phyloP scores from a whole-genome alignment of 495 filamentous ascomycete genomes.

The Neurospora tetrasperma region DNA sequence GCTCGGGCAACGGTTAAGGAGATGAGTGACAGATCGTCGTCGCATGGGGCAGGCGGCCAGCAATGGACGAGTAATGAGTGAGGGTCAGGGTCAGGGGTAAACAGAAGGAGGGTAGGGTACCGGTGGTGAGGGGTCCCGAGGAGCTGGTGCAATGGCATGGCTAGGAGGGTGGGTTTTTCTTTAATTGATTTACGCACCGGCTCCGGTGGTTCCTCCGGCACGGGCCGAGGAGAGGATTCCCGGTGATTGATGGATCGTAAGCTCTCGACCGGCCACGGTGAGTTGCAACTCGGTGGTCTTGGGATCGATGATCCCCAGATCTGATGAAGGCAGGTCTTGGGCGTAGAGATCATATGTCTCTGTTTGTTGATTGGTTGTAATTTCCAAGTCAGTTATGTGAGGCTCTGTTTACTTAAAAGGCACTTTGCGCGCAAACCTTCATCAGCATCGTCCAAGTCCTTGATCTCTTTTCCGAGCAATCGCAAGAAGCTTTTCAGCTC shows the following conservation, averaged over 20 bases:
- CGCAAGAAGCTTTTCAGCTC: slow-evolving; percentile 9
- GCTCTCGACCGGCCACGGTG: slow-evolving; percentile 55
- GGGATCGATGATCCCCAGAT: slow-evolving; percentile 78
- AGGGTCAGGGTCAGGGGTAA: neutral
- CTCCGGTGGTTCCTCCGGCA: slow-evolving; percentile 80
- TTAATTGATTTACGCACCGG: slow-evolving; percentile 42
- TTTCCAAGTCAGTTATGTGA: neutral
- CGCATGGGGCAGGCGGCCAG: neutral
- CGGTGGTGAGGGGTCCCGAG: neutral
- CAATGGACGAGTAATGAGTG: neutral
- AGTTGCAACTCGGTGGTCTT: slow-evolving; percentile 55
- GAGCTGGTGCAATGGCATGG: neutral
- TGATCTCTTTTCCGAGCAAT: slow-evolving; percentile 7
- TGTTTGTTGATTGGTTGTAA: slow-evolving; percentile 23
- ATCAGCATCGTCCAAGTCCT: slow-evolving; percentile 4
- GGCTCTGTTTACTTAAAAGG: neutral
- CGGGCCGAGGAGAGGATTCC: slow-evolving; percentile 67
- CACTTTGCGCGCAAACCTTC: slow-evolving; percentile 6
- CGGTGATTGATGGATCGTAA: slow-evolving; percentile 79
- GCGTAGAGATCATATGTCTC: slow-evolving; percentile 84
- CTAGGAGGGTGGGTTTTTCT: neutral
- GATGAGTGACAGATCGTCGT: neutral
- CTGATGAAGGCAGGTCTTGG: slow-evolving; percentile 58
- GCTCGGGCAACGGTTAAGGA: neutral
- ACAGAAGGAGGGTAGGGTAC: neutral